Base-by-base conservation (phyloP, 176 grass and related monocot species). In the Musa troglodytarum region DNA sequence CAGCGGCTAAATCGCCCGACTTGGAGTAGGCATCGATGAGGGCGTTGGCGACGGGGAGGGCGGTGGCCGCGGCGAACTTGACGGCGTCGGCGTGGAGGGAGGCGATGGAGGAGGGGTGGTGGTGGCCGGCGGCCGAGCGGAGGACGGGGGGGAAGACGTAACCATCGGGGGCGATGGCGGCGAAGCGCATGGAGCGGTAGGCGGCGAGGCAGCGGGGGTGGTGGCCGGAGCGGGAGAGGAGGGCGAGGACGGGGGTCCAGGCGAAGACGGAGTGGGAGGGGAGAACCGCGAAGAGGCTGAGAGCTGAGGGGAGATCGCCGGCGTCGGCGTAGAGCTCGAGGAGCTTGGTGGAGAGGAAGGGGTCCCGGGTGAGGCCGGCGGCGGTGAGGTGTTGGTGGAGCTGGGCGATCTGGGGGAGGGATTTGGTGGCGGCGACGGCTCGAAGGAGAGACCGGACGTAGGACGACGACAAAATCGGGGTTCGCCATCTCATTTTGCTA, bases 31-130 rank as follows among this genome's bases (percentile, higher is more conserved):
- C 88, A 23, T 82, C 76, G 73, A 96, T 62, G 52, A 96, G 84
- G 15, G 92, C 88, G 70, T 91, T 96, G 81, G 84, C 73, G 54
- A 84, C 88, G 28, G 77, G 80, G 63, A 92, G 57, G n/a, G 82
- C 76, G 80, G 66, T 72, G 65, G 84, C 65, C 14, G 73, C 25
- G 49, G 81, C 86, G 70, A 92, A 84, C 74, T 96, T 96, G 71
- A 87, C 61, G 28, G 82, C 82, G 3, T 80, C 80, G 11, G 88
- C 82, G 76, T 96, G 88, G 74, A 89, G 80, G 10, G 78, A 34
- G 16, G 66, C 12, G 43, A 58, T 19, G 20, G 63, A 10, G 34
- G 22, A 10, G 49, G 16, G 10, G 15, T 81, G 19, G 64, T 63
- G 67, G 59, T 78, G 82, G 43, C 54, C 22, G 24, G 85, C 74